Evolutionary conservation across 2,329 filamentous ascomycete species (phyloP).

Genomic region (Colletotrichum ledebouriae): DNA sequence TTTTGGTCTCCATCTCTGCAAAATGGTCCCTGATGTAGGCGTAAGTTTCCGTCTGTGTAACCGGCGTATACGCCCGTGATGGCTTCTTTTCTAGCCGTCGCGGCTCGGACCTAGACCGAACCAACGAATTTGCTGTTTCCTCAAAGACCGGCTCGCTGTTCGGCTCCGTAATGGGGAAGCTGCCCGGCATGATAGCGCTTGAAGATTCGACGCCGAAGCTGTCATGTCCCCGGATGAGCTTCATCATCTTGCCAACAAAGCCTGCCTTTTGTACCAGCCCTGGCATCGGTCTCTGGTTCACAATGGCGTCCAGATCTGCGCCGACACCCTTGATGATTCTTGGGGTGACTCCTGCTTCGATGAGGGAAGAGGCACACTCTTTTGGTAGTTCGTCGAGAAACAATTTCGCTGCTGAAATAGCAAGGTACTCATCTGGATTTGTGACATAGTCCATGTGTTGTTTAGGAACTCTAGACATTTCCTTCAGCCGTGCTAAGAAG

Average conservation of each 20-base stretch:
- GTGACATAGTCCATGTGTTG: constrained; percentile 31
- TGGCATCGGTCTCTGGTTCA: constrained; percentile 28
- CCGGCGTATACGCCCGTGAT: constrained; percentile 14
- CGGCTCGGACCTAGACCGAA: neutral
- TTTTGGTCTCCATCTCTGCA: constrained; percentile 30
- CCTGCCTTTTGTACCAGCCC: constrained; percentile 34
- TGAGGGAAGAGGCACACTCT: constrained; percentile 18
- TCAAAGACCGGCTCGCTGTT: constrained; percentile 8
- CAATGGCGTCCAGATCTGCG: constrained; percentile 33
- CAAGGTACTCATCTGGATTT: constrained; percentile 25
- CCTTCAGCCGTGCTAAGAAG: constrained; percentile 28
- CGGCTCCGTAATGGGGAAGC: constrained; percentile 24
- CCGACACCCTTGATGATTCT: constrained; percentile 31
- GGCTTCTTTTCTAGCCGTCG: neutral
- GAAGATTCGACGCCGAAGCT: constrained; percentile 28
- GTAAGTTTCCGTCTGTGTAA: constrained; percentile 30
- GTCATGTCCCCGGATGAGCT: constrained; percentile 33
- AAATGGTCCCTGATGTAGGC: constrained; percentile 30
- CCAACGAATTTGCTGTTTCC: neutral
- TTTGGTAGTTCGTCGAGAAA: constrained; percentile 32
- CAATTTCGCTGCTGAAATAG: constrained; percentile 12
- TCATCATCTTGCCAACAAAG: constrained; percentile 38
- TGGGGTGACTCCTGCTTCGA: constrained; percentile 22
- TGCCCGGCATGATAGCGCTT: constrained; percentile 32
- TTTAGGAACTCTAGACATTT: constrained; percentile 20